phyloP scores from a whole-genome alignment of 73 alveolate species.

The Effrenium voratum region DNA sequence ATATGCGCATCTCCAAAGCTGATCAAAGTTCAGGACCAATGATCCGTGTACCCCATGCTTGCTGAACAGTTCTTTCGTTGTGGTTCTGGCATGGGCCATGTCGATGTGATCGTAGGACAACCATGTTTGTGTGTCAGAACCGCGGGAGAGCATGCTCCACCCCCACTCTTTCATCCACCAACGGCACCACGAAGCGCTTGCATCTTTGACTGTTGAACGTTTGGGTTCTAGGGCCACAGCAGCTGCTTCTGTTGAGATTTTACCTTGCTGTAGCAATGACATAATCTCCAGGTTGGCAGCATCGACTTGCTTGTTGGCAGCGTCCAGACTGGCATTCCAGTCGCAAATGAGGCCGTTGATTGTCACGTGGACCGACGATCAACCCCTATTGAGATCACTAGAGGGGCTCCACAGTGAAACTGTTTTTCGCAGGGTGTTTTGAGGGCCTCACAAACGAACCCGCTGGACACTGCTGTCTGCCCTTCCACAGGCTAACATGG shows the following conservation, averaged over 20 bases:
- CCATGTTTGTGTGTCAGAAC: background rate
- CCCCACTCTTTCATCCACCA: constrained; percentile 29
- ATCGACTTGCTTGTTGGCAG: background rate
- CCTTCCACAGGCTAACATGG: background rate
- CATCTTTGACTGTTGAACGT: background rate
- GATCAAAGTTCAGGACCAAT: constrained; percentile 6
- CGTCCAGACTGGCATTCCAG: background rate
- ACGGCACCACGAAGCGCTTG: background rate
- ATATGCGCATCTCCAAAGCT: background rate
- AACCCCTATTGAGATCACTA: background rate
- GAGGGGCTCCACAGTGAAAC: background rate
- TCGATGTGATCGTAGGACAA: constrained; percentile 14
- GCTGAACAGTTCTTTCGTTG: background rate
- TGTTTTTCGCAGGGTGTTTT: background rate
- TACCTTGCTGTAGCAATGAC: background rate
- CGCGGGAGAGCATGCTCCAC: background rate
- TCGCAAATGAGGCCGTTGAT: background rate
- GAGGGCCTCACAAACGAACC: background rate
- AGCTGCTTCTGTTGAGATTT: background rate
- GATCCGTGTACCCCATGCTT: background rate
- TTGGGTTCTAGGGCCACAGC: background rate
- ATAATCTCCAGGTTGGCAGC: background rate
- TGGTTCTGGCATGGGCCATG: background rate
- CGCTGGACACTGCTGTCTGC: background rate
- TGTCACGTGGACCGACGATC: background rate